Evolutionary conservation across 2,329 filamentous ascomycete species (phyloP), one percentile per base, ranked within the genome.

Genomic region (Aspergillus tamarii): DNA sequence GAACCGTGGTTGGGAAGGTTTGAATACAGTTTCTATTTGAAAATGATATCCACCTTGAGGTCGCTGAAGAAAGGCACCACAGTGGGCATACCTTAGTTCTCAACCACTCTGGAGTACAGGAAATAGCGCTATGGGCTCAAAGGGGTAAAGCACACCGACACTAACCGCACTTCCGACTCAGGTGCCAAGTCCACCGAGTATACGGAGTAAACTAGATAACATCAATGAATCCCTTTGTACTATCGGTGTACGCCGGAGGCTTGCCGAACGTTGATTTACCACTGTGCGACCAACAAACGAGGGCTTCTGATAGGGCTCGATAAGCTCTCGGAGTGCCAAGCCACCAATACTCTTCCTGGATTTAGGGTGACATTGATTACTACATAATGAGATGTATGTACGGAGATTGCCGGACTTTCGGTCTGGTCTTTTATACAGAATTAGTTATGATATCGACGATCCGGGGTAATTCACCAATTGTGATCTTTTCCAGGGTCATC

Each of bases 1-100:
- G 52, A 55, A 23, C 32, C 52, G 36, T 23, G 52, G 52, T 55
- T 36, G 32, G 21, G 36, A 21, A 39, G n/a, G 34, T 55, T 54
- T 28, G 34, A 36, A 36, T 55, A 55, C 32, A 39, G 52, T 55
- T 55, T 55, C 52, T 39, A 55, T 55, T 55, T 39, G 52, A 36
- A 39, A 16, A 41, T 14, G 34, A 39, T 55, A 55, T 55, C 52
- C 52, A 39, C 52, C 19, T 21, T 12, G 3, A 16, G 9, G 28
- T 7, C 26, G 21, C 19, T 52, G 48, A 52, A 52, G 19, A 32
- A 32, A 52, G 48, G 28, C 28, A 52, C 48, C 48, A 52, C 48
- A 32, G 48, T 52, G 48, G 48, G 19, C 14, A 16, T 52, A 28
- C 48, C 16, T 19, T 32, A 32, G 28, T 7, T 52, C 28, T 26